phyloP scores from a whole-genome alignment of 192 early-diverging fungal genomes.

The Linnemannia elongata region DNA sequence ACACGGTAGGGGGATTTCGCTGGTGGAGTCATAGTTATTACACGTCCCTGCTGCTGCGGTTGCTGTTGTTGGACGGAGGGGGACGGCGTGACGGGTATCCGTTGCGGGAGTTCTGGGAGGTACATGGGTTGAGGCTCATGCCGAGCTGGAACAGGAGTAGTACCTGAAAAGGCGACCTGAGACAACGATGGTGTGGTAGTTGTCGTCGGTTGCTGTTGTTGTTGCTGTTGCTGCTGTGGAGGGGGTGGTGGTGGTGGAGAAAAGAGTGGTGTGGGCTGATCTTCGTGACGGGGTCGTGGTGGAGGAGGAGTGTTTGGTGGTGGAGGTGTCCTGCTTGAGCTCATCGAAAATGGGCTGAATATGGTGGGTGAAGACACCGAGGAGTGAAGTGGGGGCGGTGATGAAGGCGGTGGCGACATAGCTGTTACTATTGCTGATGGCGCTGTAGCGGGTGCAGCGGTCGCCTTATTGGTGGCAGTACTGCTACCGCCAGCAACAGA shows the following conservation, averaged over 20 bases:
- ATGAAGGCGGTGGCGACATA: background rate
- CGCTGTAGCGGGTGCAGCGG: background rate
- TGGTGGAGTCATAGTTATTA: conserved; percentile 17
- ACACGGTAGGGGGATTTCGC: conserved; percentile 31
- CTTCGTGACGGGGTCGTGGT: background rate
- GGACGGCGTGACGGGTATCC: conserved; percentile 5
- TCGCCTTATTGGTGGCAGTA: background rate
- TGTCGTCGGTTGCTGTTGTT: background rate
- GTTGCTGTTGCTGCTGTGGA: background rate
- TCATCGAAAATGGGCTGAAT: background rate
- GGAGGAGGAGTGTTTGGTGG: background rate
- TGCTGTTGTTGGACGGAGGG: background rate
- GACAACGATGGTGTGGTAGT: background rate
- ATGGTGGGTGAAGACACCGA: background rate
- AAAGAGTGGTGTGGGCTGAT: background rate
- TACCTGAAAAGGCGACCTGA: background rate
- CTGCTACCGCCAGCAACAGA: background rate
- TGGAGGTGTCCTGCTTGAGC: background rate
- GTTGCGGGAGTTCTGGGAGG: background rate
- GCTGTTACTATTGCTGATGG: background rate
- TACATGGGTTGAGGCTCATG: background rate
- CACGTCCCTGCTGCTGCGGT: background rate
- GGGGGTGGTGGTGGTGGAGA: background rate
- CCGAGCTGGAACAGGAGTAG: background rate
- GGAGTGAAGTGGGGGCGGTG: background rate